Evolutionary conservation across 805 yeast genomes (phyloP).

Genomic region (Tetrapisispora nanseiensis): DNA sequence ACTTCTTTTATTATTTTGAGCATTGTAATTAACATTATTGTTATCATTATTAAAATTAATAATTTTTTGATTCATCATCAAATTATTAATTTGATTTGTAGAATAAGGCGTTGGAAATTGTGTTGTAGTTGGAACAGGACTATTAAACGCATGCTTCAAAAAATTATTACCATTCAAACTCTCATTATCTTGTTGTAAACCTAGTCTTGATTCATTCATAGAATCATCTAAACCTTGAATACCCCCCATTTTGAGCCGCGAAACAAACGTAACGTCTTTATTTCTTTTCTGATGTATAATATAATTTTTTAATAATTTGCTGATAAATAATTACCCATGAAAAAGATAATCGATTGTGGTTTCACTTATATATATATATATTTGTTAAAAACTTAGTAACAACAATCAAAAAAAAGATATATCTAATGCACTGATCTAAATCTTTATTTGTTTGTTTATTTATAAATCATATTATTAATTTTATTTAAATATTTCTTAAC

Average conservation of each 20-base stretch:
- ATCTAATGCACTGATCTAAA: no score
- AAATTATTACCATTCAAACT: neutral
- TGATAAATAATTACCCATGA: no score
- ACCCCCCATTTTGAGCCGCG: neutral
- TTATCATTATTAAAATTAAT: conserved; percentile 2
- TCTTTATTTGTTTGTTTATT: no score
- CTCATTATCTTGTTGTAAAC: neutral
- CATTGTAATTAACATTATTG: conserved; percentile 1
- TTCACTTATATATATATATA: no score
- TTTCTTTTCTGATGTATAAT: neutral
- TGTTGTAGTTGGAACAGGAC: conserved; percentile 25
- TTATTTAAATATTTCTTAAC: no score
- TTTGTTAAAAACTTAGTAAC: no score
- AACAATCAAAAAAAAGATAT: no score
- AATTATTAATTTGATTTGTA: conserved; percentile 11
- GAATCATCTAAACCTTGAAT: neutral
- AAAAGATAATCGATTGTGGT: no score
- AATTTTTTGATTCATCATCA: conserved; percentile 2
- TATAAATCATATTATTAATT: no score
- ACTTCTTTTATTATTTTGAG: conserved; percentile 3
- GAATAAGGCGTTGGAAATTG: conserved; percentile 30
- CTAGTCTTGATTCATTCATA: neutral
- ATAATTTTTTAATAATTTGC: neutral
- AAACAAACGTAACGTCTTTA: no score
- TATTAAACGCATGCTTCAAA: conserved; percentile 13